Evolutionary conservation across 1,284 basidiomycete genomes (phyloP).

Genomic region (Xerocomus minutiporus): DNA sequence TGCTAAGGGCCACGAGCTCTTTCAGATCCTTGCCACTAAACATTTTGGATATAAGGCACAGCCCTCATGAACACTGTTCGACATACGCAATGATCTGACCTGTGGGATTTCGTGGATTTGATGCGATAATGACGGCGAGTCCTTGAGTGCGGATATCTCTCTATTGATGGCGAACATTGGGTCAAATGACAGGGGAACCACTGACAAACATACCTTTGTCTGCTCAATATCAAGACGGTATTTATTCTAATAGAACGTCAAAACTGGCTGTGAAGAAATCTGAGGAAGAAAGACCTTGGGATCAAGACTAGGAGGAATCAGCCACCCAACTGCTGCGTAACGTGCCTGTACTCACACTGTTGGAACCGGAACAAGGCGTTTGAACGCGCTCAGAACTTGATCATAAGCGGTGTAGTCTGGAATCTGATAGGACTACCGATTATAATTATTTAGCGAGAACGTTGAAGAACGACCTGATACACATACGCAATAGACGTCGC

Average conservation of each 20-base stretch:
- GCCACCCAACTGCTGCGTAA: conserved; percentile 3
- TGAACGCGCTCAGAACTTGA: conserved; percentile 85
- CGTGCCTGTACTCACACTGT: conserved; percentile 59
- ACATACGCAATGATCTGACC: conserved; percentile 64
- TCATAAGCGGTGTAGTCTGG: conserved; percentile 87
- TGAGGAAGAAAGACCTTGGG: conserved; percentile 41
- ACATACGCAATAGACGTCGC: conserved; percentile 73
- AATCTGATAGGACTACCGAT: conserved; percentile 71
- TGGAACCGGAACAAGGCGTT: conserved; percentile 84
- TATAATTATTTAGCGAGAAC: background rate
- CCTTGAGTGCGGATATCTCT: conserved; percentile 78
- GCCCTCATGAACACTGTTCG: conserved; percentile 12
- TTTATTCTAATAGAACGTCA: conserved; percentile 38
- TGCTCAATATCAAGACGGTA: conserved; percentile 76
- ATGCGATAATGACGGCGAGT: conserved; percentile 81
- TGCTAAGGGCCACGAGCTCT: conserved; percentile 69
- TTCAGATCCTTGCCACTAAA: conserved; percentile 74
- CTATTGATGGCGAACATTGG: conserved; percentile 32
- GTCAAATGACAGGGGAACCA: background rate
- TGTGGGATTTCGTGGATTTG: conserved; percentile 90
- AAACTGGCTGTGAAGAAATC: background rate
- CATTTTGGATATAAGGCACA: conserved; percentile 3
- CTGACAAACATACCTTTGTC: conserved; percentile 44
- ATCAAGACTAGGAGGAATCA: conserved; percentile 45
- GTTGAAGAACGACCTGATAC: background rate